Evolutionary conservation across 345 rosid species (phyloP).

Genomic region (Corchorus olitorius): DNA sequence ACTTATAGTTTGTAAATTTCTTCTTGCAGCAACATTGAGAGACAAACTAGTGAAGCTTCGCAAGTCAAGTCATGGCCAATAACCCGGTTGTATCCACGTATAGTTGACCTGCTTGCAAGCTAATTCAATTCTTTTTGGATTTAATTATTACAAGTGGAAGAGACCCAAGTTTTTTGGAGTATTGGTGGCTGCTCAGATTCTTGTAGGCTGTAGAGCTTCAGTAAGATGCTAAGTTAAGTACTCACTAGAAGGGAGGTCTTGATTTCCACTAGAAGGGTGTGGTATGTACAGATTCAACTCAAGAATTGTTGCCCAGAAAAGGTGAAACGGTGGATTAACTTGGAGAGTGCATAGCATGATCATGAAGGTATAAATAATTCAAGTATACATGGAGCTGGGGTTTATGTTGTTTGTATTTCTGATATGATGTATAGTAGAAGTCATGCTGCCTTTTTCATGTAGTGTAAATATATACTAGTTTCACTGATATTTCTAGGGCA

Average conservation of each 20-base stretch:
- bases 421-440: conserved; percentile 5
- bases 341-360: background rate
- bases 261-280: no score
- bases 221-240: background rate
- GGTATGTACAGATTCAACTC: conserved; percentile 9
- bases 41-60: conserved; percentile 70
- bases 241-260: background rate
- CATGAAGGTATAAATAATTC: background rate
- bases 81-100: conserved; percentile 12
- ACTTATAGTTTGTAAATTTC: conserved; percentile 4
- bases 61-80: conserved; percentile 39
- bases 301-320: background rate
- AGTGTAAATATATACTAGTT: background rate
- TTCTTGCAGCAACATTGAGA: conserved; percentile 70
- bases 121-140: background rate
- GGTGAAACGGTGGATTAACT: background rate
- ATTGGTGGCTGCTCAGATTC: background rate
- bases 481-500: background rate
- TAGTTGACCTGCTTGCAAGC: background rate
- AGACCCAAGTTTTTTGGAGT: background rate
- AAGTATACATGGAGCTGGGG: background rate
- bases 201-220: background rate
- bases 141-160: background rate
- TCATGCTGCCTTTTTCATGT: background rate
- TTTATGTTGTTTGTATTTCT: background rate